Evolutionary conservation across 2,329 filamentous ascomycete species (phyloP), one percentile per base, ranked within the genome.

Genomic region (Magnaporthiopsis incrustans): DNA sequence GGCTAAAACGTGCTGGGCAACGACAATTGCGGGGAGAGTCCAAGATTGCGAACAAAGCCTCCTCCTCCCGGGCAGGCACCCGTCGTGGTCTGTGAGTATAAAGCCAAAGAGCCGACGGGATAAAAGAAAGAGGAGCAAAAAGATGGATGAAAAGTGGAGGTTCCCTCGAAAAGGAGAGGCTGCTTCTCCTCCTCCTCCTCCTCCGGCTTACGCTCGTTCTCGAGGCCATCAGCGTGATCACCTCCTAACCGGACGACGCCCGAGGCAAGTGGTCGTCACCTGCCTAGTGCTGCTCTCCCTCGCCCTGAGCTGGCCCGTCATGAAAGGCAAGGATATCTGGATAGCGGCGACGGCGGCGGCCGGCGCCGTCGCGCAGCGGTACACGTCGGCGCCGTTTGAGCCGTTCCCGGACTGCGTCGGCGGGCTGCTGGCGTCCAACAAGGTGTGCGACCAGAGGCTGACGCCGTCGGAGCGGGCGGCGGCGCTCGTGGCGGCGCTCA

Each of bases 351-450:
- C 44, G 44, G 18, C 8, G 44, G 18, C 7, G 6, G 6, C 22
- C 44, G 22, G 22, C 10, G 44, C 44, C 22, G 22, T 8, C 22
- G 44, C 44, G 18, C 44, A 53, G 15, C 6, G 4, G 44, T 7
- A 53, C 44, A 53, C 5, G 18, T 53, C 44, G 18, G 44, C 44
- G 44, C 44, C 53, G 11, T 53, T 53, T n/a, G 18, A 53, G 44
- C 44, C 44, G 44, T 76, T 73, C 59, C 74, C 74, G 2, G 72
- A 75, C 64, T 76, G 74, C 62, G 64, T 68, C n/a, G 65, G 68
- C 53, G 74, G 73, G 3, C 73, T 73, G 1, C 66, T 76, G 30
- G 71, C 70, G 33, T 70, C 67, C 12, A 76, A 76, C 61, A 68
- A 71, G 2, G 73, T 75, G 60, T 75, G 73, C 64, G 65, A 76